Evolutionary conservation across 2,329 filamentous ascomycete genomes (phyloP), one percentile per base, ranked within the genome.

Genomic region (Fusarium sp.): DNA sequence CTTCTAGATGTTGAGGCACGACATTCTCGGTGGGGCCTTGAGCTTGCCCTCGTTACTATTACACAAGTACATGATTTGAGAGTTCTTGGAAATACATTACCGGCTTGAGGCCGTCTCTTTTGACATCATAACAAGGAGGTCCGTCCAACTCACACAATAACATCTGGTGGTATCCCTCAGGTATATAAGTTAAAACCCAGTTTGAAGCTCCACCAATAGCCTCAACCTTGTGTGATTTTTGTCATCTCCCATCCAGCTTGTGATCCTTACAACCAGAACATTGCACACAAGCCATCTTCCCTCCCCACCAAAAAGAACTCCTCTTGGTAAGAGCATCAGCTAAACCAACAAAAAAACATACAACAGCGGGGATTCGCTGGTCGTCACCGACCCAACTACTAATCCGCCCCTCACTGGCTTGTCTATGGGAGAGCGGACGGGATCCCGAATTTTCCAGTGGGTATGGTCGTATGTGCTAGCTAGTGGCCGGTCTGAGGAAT

Each of bases 341-440:
- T 7, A 5, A 49, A 17, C 27, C 8, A 29, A 9, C n/a, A 22
- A 46, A 46, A 46, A 49, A 27, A 49, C 44, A 49, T 49, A 49
- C 44, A 49, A 49, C 44, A 49, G 44, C 44, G 44, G 46, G 27
- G 46, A 51, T 51, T 51, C 46, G 46, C 46, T 51, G 46, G 46
- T 51, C 46, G 46, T 51, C 46, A 51, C 46, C 46, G 46, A 51
- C 46, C 46, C 46, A 51, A 51, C 46, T 51, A 51, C 46, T 51
- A 31, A 51, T 51, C 46, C 46, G 46, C 46, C 46, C 46, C 46
- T 51, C 46, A 51, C 46, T n/a, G 46, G 46, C 46, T 51, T 51
- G 46, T 51, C 46, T 51, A 31, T 51, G 46, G 46, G 46, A 51
- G 46, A 51, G 46, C 46, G 17, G 46, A 51, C 46, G 46, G 46